Base-by-base conservation (phyloP, 2,329 filamentous ascomycete genomes). In the Apiospora sp. region DNA sequence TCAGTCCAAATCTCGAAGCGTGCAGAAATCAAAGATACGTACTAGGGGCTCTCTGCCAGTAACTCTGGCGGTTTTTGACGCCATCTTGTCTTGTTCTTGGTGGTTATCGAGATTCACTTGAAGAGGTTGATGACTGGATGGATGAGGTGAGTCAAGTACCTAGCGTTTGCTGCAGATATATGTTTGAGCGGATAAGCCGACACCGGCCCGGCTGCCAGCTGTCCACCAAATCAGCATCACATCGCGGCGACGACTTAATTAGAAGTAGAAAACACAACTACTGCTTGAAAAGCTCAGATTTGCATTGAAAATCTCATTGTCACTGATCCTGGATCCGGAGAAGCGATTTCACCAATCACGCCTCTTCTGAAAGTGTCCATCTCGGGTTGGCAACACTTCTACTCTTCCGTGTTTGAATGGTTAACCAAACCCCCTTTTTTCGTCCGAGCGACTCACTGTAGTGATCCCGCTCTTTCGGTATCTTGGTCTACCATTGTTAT, bases 201-300 rank as follows among this genome's bases (percentile, higher is more conserved):
- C 37, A 12, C n/a, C 58, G 58, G 58, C 16, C 58, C 58, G 58
- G 22, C 58, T 13, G 58, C 19, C 58, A 64, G 58, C 34, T 64
- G 58, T n/a, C n/a, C 48, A 22, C 46, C 7, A 48, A 16, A 19
- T 22, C 2, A 19, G 4, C 7, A 1, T 22, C 46, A 8, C 19
- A 22, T n/a, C 16, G n/a, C 46, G 3, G 8, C 46, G 7, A 48
- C 19, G 7, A 19, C 46, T 22, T 8, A 48, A 48, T 22, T 8
- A 48, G n/a, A 6, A 10, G 37, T 37, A 10, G 37, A 2, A 37
- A 37, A 37, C 34, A 37, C 37, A 7, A 37, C 37, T 37, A 37
- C 37, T 37, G 37, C 37, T 37, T 6, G 37, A 7, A 37, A 37
- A 3, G 6, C 1, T 37, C 3, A 37, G 5, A 37, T 37, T 4